Evolutionary conservation across 176 grass and related monocot genomes (phyloP).

Genomic region (Rhynchospora tenuis): DNA sequence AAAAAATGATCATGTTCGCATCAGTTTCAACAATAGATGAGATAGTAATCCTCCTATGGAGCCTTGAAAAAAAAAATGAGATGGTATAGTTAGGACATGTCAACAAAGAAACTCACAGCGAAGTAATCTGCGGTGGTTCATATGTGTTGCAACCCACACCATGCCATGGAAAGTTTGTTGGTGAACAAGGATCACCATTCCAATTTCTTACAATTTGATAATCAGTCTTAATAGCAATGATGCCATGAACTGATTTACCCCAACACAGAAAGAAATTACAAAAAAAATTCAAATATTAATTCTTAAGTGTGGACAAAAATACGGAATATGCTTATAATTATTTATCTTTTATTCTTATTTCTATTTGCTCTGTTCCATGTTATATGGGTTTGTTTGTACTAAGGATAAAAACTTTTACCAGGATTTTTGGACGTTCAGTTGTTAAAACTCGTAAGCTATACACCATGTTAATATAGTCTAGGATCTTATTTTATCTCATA

Average conservation of each 20-base stretch:
- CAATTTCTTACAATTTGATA: slow-evolving; percentile 56
- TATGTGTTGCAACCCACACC: slow-evolving; percentile 40
- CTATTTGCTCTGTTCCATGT: no score
- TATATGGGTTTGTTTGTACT: no score
- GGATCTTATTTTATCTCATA: background rate
- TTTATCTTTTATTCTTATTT: no score
- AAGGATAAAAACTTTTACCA: background rate
- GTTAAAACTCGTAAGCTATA: background rate
- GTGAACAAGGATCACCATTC: slow-evolving; percentile 55
- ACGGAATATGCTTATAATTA: no score
- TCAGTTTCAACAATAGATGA: background rate
- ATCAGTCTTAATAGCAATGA: slow-evolving; percentile 31
- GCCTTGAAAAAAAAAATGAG: no score
- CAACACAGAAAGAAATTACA: background rate
- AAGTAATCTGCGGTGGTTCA: slow-evolving; percentile 24
- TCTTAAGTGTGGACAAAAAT: background rate
- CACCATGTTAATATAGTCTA: no score
- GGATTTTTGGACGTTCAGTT: no score
- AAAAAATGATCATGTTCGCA: no score
- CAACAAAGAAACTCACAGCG: slow-evolving; percentile 41
- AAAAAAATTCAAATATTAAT: background rate
- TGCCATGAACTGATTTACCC: slow-evolving; percentile 33
- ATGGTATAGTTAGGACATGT: background rate
- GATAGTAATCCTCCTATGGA: background rate
- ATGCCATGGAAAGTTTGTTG: slow-evolving; percentile 44